Base-by-base conservation (phyloP, 345 rosid genomes). In the Gossypioides kirkii region DNA sequence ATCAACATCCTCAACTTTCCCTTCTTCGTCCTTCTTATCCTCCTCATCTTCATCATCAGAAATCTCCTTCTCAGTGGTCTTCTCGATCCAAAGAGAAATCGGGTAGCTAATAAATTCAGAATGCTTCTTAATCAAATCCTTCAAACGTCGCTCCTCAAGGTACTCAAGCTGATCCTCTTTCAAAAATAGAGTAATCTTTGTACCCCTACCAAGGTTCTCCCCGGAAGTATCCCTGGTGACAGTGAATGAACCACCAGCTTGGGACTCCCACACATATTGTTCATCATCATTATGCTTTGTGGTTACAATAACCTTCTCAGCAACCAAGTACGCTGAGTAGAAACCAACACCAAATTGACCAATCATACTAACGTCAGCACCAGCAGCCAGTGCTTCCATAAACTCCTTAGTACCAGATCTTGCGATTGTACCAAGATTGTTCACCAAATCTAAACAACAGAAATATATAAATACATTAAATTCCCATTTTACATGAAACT, bases 71-170 rank as follows among this genome's bases (percentile, higher is more conserved):
- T 92, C 98, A 0, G 87, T 86, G 6, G 96, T 92, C 85, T 92
- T 92, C 90, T 92, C 98, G 43, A 84, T 77, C 96, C 98, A 92
- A 1, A 92, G 86, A 1, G 93, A 90, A 61, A 92, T 90, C 0
- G 96, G 98, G 74, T 92, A 92, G 78, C 96, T 90, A 12, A 92
- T 92, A 82, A 92, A 90, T 76, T 92, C 97, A 42, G 97, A 92
- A 76, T 92, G 97, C 89, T 92, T 92, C 90, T 90, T 90, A 32
- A 92, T 75, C 77, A 92, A 77, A 77, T 92, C 97, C 87, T 92
- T 92, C 11, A 92, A 78, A 2, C 96, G 82, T 18, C 97, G 85
- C 84, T 92, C 96, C 82, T 92, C 97, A 25, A 92, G 91, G 77
- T 90, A 92, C 85, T 92, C 97, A 59, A 92, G 88, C 65, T 92